Evolutionary conservation across 139 green algal genomes (phyloP), one percentile per base, ranked within the genome.

Genomic region (Nannochloris sp.): DNA sequence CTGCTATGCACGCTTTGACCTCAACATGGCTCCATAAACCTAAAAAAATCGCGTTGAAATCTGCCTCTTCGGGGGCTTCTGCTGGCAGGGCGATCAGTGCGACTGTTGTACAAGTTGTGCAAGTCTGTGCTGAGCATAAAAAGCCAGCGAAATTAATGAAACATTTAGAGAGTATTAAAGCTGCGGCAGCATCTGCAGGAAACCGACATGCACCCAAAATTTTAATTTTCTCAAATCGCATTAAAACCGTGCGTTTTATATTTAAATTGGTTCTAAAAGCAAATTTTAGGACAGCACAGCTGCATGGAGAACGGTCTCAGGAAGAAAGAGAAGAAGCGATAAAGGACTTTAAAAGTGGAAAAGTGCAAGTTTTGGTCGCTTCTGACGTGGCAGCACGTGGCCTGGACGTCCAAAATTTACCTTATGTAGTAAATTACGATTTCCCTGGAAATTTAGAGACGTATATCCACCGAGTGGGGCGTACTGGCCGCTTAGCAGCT

Each of bases 401-500:
- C 2, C 75, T 96, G 55, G 77, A 96, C 81, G 85, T 96, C 62
- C 65, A 65, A 8, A 55, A 47, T 6, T 79, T 96, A 70, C 81
- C 87, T 15, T 90, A 92, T 59, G 80, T 95, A 0, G 81, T 96
- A 32, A 93, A 93, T 76, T 96, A 95, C 55, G 90, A 96, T 65
- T 93, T 93, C 70, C 91, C 92, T 19, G 31, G 47, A 30, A 81
- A 68, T 30, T 62, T 96, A 14, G 90, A 97, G 54, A 76, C 83
- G 4, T 98, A 98, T 79, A 82, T 97, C 23, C 92, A 98, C 81
- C 74, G 73, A 47, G 89, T 96, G 39, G 92, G 92, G 0, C 76
- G 93, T 19, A 97, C 93, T 1, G 93, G 92, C 2, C 83, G 93
- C 3, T 78, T 96, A 53, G 83, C 87, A 25, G 76, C 79, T 10